Conservation (phyloP, 2,329 filamentous ascomycete species). For the Alternaria sp. region DNA sequence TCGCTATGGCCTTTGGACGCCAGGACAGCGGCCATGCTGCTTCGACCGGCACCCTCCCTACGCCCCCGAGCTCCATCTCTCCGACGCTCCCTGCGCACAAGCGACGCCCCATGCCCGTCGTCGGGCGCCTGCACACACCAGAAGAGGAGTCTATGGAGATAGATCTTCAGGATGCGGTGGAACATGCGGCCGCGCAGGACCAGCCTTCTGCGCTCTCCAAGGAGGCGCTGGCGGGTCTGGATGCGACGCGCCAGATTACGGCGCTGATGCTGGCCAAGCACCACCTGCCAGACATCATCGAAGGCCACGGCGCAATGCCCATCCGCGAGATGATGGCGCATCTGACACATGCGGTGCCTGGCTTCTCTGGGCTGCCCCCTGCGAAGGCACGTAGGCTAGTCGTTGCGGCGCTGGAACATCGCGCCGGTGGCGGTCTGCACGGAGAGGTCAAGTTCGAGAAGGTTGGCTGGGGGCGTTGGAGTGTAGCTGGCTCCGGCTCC, state of each 20-base stretch:
- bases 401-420: conserved; percentile 88
- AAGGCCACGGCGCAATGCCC: conserved; percentile 86
- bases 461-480: conserved; percentile 97
- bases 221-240: conserved; percentile 62
- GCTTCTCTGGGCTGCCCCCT: conserved; percentile 86
- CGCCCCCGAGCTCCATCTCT: conserved; percentile 94
- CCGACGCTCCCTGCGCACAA: conserved; percentile 83
- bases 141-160: conserved; percentile 72
- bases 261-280: conserved; percentile 84
- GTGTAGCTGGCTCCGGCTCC: conserved; percentile 61
- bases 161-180: conserved; percentile 75
- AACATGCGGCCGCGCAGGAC: conserved; percentile 56
- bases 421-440: conserved; percentile 64
- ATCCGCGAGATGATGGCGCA: conserved; percentile 97
- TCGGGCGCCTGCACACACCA: conserved; percentile 55
- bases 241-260: conserved; percentile 83
- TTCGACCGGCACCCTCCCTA: conserved; percentile 67
- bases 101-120: conserved; percentile 63
- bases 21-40: conserved; percentile 37
- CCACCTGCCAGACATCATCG: conserved; percentile 87
- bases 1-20: conserved; percentile 47
- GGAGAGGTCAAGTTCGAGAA: conserved; percentile 88
- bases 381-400: conserved; percentile 90
- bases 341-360: conserved; percentile 89
- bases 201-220: conserved; percentile 54